phyloP scores from a whole-genome alignment of 2,329 filamentous ascomycete genomes.

The Fusarium sublunatum region DNA sequence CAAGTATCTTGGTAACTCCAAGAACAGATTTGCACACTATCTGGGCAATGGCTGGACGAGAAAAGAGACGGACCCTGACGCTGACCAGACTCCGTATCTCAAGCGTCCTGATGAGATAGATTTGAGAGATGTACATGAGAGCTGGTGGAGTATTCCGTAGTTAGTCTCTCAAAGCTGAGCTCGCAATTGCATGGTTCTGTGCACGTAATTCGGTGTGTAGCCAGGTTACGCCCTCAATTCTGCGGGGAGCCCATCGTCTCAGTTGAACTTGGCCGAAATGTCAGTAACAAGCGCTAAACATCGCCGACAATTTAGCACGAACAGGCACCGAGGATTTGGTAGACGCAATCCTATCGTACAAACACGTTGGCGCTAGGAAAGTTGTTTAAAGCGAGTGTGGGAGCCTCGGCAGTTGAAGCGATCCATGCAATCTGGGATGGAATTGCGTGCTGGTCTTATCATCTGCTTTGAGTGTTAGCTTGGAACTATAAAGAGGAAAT shows the following conservation, averaged over 20 bases:
- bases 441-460: slow-evolving; percentile 29
- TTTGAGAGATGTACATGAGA: slow-evolving; percentile 72
- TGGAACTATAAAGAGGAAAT: slow-evolving; percentile 22
- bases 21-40: slow-evolving; percentile 68
- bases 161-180: background rate
- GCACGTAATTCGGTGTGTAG: slow-evolving; percentile 37
- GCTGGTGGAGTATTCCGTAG: slow-evolving; percentile 68
- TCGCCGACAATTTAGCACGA: background rate
- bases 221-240: slow-evolving; percentile 5
- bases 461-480: background rate
- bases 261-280: background rate
- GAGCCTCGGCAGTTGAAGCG: slow-evolving; percentile 17
- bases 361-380: slow-evolving; percentile 26
- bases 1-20: slow-evolving; percentile 56
- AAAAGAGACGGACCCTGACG: slow-evolving; percentile 65
- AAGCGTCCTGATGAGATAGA: slow-evolving; percentile 66
- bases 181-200: slow-evolving; percentile 27
- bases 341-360: slow-evolving; percentile 25
- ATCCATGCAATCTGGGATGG: slow-evolving; percentile 11
- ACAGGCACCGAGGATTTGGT: slow-evolving; percentile 4
- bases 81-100: slow-evolving; percentile 73
- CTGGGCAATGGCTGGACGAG: slow-evolving; percentile 75
- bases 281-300: slow-evolving; percentile 6
- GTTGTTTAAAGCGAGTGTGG: background rate
- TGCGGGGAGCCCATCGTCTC: slow-evolving; percentile 16